Evolutionary conservation across 257 asterid species (phyloP).

Genomic region (Solanum stenotomum): DNA sequence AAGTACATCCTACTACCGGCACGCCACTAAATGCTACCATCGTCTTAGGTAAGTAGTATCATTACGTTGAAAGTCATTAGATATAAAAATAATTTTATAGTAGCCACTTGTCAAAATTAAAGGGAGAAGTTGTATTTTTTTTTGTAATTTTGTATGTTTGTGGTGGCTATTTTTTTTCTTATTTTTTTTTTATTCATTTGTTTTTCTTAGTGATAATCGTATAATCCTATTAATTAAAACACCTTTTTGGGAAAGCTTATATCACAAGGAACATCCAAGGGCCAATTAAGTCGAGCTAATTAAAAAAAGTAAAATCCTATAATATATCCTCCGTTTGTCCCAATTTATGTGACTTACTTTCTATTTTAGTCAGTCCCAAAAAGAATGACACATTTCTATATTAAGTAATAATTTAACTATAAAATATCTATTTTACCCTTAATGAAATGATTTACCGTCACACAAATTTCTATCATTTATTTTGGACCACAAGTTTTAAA

Average conservation of each 20-base stretch:
- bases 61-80: background rate
- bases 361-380: no score
- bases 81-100: no score
- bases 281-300: background rate
- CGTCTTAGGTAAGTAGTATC: background rate
- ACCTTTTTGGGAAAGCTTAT: background rate
- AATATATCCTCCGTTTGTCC: no score
- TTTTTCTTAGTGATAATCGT: background rate
- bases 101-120: background rate
- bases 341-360: no score
- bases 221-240: background rate
- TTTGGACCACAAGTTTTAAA: no score
- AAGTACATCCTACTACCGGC: conserved; percentile 23
- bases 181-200: no score
- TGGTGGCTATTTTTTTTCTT: background rate
- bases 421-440: no score
- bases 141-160: background rate
- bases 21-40: background rate
- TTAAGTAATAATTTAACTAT: no score
- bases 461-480: no score
- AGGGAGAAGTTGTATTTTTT: no score
- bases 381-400: no score
- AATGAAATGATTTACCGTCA: no score
- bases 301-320: background rate
- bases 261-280: background rate